Conservation (phyloP, 192 early-diverging fungal genomes). For the Neocallimastix lanati region DNA sequence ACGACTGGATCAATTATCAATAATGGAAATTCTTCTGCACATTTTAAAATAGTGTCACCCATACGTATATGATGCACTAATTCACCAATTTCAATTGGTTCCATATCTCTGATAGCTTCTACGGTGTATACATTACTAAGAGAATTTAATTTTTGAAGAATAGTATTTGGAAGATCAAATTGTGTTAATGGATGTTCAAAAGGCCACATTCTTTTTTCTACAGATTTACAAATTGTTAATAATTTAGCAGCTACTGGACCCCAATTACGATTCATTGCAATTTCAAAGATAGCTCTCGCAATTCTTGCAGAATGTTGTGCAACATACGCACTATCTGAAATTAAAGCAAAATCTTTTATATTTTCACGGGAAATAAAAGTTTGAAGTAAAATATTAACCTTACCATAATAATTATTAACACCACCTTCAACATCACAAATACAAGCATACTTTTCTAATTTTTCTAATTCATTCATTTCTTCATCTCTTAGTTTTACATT, state of each 20-base stretch:
- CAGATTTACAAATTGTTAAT: conserved; percentile 65
- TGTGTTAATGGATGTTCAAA: conserved; percentile 4
- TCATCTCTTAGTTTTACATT: conserved; percentile 79
- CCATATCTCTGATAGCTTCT: conserved; percentile 69
- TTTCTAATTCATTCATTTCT: conserved; percentile 64
- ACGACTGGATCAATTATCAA: conserved; percentile 61
- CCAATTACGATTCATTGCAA: conserved; percentile 79
- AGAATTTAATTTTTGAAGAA: conserved; percentile 24
- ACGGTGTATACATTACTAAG: conserved; percentile 22
- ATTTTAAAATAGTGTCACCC: conserved; percentile 51
- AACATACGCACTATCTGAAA: conserved; percentile 85
- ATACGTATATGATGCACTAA: conserved; percentile 64
- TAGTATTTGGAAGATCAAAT: neutral
- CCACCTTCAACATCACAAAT: conserved; percentile 80
- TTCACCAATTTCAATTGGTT: conserved; percentile 63
- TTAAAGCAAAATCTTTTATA: conserved; percentile 83
- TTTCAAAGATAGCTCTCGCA: conserved; percentile 86
- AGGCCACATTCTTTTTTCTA: conserved; percentile 79
- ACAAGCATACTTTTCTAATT: conserved; percentile 43
- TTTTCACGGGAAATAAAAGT: conserved; percentile 54
- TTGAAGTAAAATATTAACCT: conserved; percentile 90
- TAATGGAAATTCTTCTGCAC: conserved; percentile 70
- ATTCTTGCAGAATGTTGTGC: conserved; percentile 87
- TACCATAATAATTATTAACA: conserved; percentile 62
- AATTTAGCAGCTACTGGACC: conserved; percentile 59